Base-by-base conservation (phyloP, 306 rosid species). In the Quillaja saponaria region DNA sequence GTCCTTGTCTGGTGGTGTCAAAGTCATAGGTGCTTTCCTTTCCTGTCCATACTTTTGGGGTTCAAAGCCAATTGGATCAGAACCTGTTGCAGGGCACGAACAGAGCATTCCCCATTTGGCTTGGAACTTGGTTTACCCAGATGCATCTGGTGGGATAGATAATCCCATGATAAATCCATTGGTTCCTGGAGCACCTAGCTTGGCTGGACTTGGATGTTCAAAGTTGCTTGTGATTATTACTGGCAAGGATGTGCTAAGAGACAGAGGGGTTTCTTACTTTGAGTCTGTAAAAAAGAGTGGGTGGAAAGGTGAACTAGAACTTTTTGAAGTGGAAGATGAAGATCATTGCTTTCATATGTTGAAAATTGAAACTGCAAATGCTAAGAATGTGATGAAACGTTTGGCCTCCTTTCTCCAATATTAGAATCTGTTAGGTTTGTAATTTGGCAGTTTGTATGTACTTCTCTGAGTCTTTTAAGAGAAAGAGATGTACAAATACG, bases 211-310 rank as follows among this genome's bases (percentile, higher is more conserved):
- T 6, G 53, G 25, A 4, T 16, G 53, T 8, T 19, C 25, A 8
- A 54, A 11, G 12, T 12, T 6, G 19, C 40, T 31, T 28, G 52
- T 82, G 13, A 54, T 33, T 58, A 84, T 80, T 20, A 68, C 77
- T 6, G 84, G 71, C 0, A 71, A 77, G 13, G 88, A 82, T 73
- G 54, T 25, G 3, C 56, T 85, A 0, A 78, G 75, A 53, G 84
- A 80, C 11, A 64, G 77, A 71, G 85, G 77, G n/a, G 16, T 80
- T 60, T 71, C 40, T 71, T 83, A 71, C 53, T 77, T 25, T 21
- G 73, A 77, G 7, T 69, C 61, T 9, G 42, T 83, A 58, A 76
- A 64, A 71, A 16, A 73, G 13, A 77, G 85, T 74, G 85, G 72
- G 33, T 76, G 81, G 88, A 0, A 68, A 16, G 88, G 85, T 28